Conservation (phyloP, 139 green algal genomes). For the Astrephomene gubernaculifera region DNA sequence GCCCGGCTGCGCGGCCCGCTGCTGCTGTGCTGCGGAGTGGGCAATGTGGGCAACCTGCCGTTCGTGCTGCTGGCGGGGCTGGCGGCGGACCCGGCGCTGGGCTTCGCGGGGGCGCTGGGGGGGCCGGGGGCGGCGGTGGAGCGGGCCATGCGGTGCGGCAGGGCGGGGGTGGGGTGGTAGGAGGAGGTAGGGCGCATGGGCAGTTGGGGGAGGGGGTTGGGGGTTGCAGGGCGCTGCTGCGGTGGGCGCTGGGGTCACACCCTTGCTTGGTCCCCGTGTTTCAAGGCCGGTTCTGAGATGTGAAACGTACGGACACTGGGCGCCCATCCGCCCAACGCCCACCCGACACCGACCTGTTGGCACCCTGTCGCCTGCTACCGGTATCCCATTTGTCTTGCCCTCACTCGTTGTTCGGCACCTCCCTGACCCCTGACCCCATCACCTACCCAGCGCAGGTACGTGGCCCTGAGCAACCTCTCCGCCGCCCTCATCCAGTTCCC, state of each 20-base stretch:
- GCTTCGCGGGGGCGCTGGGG: slow-evolving; percentile 26
- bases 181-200: neutral
- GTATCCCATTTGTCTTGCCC: too few relatives aligned
- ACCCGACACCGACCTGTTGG: too few relatives aligned
- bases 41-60: slow-evolving; percentile 52
- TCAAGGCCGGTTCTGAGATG: too few relatives aligned
- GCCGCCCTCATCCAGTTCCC: slow-evolving; percentile 63
- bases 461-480: slow-evolving; percentile 50
- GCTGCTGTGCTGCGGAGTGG: slow-evolving; percentile 4
- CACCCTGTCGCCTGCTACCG: too few relatives aligned
- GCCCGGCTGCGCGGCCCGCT: neutral
- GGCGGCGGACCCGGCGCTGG: slow-evolving; percentile 16
- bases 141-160: neutral
- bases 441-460: slow-evolving; percentile 45
- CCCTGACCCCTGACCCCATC: too few relatives aligned
- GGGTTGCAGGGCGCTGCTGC: neutral
- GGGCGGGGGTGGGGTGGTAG: neutral
- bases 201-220: neutral
- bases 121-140: neutral
- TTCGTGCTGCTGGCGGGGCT: slow-evolving; percentile 37
- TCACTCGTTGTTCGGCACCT: too few relatives aligned
- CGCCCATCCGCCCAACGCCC: too few relatives aligned
- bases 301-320: too few relatives aligned
- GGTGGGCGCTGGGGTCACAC: neutral
- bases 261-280: too few relatives aligned